phyloP scores from a whole-genome alignment of 495 filamentous ascomycete species.

The Penicillium riverlandense region DNA sequence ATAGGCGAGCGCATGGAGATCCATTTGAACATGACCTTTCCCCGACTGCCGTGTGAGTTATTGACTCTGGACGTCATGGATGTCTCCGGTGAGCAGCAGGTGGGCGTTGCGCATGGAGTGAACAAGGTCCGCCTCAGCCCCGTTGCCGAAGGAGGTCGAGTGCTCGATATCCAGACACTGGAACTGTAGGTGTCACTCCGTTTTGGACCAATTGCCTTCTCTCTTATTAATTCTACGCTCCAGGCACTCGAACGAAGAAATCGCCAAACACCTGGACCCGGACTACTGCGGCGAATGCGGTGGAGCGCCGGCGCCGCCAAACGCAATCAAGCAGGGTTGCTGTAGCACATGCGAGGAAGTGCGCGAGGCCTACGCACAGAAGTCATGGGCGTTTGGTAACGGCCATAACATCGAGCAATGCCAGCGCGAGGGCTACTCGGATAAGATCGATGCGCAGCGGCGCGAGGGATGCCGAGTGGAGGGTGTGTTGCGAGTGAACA shows the following conservation, averaged over 20 bases:
- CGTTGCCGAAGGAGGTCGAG: conserved; percentile 64
- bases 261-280: conserved; percentile 78
- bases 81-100: conserved; percentile 92
- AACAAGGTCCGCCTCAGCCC: conserved; percentile 77
- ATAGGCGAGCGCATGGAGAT: conserved; percentile 96
- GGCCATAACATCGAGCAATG: conserved; percentile 95
- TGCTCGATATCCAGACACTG: conserved; percentile 65
- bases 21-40: conserved; percentile 95
- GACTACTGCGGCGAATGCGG: conserved; percentile 92
- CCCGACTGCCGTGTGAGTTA: conserved; percentile 87
- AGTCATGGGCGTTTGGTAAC: conserved; percentile 87
- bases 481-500: conserved; percentile 89
- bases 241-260: conserved; percentile 57
- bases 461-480: conserved; percentile 93
- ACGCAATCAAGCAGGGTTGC: conserved; percentile 69
- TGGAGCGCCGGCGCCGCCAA: conserved; percentile 65
- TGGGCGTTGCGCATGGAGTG: conserved; percentile 85
- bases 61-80: conserved; percentile 98
- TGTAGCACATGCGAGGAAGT: conserved; percentile 98
- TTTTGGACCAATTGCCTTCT: not conserved
- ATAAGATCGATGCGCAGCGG: conserved; percentile 78
- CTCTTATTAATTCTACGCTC: not conserved
- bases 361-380: conserved; percentile 80
- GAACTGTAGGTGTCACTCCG: conserved; percentile 52
- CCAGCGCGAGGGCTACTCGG: conserved; percentile 83